Percentiles rank a stretch among this genome's conserved stretches.
These are phyloP conservation scores for Sclerotinia glacialis DNA, from an alignment of 2,329 filamentous ascomycete species.

Conservation along the genomic window DNA sequence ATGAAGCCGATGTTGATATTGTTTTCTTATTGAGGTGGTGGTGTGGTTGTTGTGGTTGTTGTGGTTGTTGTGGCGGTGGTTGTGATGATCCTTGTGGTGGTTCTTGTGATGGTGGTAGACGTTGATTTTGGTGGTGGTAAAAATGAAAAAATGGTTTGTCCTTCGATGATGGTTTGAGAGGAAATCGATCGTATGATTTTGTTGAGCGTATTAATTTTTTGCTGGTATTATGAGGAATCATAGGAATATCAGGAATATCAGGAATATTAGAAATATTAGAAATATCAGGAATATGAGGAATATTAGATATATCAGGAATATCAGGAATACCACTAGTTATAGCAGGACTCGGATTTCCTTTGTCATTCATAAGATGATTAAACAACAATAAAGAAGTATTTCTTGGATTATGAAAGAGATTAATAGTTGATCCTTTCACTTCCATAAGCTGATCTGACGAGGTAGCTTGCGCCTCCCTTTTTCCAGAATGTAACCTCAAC, in stretches of 20 bases:
- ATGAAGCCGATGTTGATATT: slow-evolving; percentile 24
- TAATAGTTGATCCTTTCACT: slow-evolving; percentile 4
- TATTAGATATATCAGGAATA: background rate
- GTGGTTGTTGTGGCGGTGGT: background rate
- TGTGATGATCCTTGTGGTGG: background rate
- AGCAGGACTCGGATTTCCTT: background rate
- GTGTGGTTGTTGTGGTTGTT: background rate
- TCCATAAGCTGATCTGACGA: slow-evolving; percentile 21
- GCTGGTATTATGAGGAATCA: background rate
- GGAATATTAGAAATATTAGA: no score
- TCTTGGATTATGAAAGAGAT: slow-evolving; percentile 12
- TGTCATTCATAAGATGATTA: slow-evolving; percentile 10
- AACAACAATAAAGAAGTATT: background rate
- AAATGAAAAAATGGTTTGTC: background rate
- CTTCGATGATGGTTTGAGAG: background rate
- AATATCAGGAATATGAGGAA: background rate
- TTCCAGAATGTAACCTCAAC: slow-evolving; percentile 14
- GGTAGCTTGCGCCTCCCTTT: slow-evolving; percentile 20
- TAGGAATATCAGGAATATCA: background rate
- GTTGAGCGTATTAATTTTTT: background rate
- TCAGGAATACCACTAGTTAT: background rate
- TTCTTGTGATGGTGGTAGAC: background rate
- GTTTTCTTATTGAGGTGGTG: background rate
- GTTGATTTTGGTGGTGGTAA: background rate
- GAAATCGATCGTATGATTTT: slow-evolving; percentile 1